These are phyloP conservation scores for Hirsutella rhossiliensis DNA, from an alignment of 2,329 filamentous ascomycete genomes.

Conservation along the genomic window DNA sequence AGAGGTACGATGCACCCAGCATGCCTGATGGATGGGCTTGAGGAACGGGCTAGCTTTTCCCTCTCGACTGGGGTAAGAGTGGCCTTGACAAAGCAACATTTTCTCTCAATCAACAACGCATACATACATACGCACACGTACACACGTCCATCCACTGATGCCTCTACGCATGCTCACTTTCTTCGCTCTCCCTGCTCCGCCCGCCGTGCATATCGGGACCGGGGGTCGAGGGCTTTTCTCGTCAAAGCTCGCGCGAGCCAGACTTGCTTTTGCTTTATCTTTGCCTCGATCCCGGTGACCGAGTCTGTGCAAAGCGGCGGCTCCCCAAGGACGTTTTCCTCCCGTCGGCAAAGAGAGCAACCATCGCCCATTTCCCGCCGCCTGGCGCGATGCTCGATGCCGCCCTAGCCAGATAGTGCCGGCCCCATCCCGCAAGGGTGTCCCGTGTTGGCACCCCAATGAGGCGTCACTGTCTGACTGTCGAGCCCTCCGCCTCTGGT, in stretches of 20 bases:
- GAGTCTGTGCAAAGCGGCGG: not conserved
- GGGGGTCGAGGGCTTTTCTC: no score
- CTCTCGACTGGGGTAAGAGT: not conserved
- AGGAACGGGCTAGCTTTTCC: not conserved
- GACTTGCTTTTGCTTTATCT: no score
- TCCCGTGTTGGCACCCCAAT: not conserved
- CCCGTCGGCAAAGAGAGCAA: not conserved
- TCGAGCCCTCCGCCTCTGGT: not conserved
- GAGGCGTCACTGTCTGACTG: not conserved
- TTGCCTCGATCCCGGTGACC: not conserved
- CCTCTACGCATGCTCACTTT: not conserved
- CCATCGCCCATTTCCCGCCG: not conserved
- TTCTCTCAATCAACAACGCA: not conserved
- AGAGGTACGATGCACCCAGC: not conserved
- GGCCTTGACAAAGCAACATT: not conserved
- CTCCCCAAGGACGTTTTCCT: not conserved
- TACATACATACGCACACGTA: not conserved
- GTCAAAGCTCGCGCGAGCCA: no score
- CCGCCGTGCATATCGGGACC: no score
- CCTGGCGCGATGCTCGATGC: slow-evolving; percentile 7
- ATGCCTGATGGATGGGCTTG: not conserved
- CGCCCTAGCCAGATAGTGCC: slow-evolving; percentile 3
- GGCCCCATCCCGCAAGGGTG: not conserved
- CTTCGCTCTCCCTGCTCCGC: no score
- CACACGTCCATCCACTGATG: not conserved